Percentiles rank a stretch among this genome's conserved stretches.
Conservation (phyloP, 495 filamentous ascomycete genomes). For the Podospora tetraspora region DNA sequence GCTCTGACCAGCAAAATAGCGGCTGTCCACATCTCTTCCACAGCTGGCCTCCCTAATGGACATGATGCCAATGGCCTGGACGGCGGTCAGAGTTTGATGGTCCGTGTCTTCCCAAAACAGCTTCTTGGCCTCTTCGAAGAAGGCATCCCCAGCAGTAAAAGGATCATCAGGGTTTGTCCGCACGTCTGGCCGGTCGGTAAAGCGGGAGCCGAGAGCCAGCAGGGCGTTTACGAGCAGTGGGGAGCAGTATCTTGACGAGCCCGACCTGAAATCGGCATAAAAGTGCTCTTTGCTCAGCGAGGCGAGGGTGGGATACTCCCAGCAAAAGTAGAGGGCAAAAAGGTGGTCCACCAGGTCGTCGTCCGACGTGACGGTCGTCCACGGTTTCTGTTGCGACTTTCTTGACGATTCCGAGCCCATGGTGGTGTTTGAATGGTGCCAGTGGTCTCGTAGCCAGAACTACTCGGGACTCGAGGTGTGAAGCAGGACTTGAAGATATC, state of each 20-base stretch:
- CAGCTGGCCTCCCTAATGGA: constrained; percentile 59
- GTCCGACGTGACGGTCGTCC: constrained; percentile 60
- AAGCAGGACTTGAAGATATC: neutral
- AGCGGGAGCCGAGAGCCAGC: constrained; percentile 64
- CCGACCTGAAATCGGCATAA: constrained; percentile 52
- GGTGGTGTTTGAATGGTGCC: neutral
- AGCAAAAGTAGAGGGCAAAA: constrained; percentile 68
- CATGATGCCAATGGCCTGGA: constrained; percentile 76
- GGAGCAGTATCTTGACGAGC: constrained; percentile 59
- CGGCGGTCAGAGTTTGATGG: constrained; percentile 61
- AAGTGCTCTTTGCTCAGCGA: constrained; percentile 69
- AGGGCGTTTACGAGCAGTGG: constrained; percentile 70
- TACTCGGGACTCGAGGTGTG: neutral
- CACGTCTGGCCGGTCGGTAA: constrained; percentile 57
- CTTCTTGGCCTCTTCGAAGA: constrained; percentile 60
- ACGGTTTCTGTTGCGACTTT: no score
- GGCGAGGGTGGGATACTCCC: constrained; percentile 72
- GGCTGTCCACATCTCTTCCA: constrained; percentile 57
- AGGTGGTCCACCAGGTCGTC: constrained; percentile 54
- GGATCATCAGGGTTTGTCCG: constrained; percentile 55
- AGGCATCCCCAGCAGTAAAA: constrained; percentile 63
- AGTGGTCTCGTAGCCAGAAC: neutral
- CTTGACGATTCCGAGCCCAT: neutral
- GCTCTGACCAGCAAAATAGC: constrained; percentile 61
- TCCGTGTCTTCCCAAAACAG: constrained; percentile 53